Conservation (phyloP, 257 asterid genomes). For the Nicotiana tomentosiformis region DNA sequence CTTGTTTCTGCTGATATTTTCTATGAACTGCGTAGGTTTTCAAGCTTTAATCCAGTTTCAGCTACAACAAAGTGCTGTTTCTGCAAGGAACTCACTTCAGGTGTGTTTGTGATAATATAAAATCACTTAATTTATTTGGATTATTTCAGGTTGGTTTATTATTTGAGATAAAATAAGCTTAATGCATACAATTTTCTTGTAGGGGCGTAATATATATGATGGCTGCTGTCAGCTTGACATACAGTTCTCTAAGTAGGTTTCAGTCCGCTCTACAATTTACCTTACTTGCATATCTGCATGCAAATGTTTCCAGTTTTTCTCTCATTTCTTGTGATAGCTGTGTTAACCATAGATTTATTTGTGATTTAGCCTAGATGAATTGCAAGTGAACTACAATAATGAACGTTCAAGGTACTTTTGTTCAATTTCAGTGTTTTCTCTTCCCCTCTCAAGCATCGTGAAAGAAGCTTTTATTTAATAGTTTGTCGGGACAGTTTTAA, state of each 20-base stretch:
- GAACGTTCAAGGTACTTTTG: slow-evolving; percentile 82
- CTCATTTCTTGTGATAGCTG: slow-evolving; percentile 11
- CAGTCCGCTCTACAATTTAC: background rate
- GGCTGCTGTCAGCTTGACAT: slow-evolving; percentile 99
- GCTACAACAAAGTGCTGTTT: slow-evolving; percentile 62
- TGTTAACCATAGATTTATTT: slow-evolving; percentile 14
- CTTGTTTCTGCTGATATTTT: background rate
- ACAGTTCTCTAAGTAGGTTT: slow-evolving; percentile 89
- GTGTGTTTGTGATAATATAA: slow-evolving; percentile 19
- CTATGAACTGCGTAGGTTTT: slow-evolving; percentile 55
- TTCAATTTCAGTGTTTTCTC: background rate
- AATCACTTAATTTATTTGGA: background rate
- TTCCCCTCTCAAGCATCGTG: background rate
- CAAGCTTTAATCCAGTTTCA: slow-evolving; percentile 93
- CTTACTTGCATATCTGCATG: background rate
- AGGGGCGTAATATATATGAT: slow-evolving; percentile 96
- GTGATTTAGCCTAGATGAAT: slow-evolving; percentile 78
- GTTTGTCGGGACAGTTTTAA: slow-evolving; percentile 10
- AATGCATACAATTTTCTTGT: slow-evolving; percentile 12
- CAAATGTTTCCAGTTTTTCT: slow-evolving; percentile 10
- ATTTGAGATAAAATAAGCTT: slow-evolving; percentile 1
- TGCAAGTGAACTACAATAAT: slow-evolving; percentile 92
- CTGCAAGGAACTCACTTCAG: slow-evolving; percentile 90
- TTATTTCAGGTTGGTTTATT: background rate
- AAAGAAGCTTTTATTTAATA: slow-evolving; percentile 7